Evolutionary conservation across 305 asterid species (phyloP).

Genomic region (Fraxinus ornus): DNA sequence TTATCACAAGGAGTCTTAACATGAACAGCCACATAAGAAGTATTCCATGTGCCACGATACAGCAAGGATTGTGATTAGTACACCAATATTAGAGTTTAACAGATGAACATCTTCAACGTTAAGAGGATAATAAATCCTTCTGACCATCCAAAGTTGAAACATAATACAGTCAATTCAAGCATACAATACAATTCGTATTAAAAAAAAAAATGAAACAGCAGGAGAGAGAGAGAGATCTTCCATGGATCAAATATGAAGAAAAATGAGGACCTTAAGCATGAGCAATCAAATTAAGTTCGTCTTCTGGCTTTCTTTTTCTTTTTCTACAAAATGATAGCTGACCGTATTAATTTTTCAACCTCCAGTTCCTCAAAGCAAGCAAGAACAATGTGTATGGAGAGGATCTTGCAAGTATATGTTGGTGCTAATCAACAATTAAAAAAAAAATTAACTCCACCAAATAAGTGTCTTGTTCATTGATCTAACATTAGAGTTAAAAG

Average conservation of each 20-base stretch:
- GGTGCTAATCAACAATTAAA: background rate
- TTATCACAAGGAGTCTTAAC: background rate
- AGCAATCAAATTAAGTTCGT: background rate
- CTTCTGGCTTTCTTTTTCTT: background rate
- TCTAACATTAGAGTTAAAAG: slow-evolving; percentile 8
- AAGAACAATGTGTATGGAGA: background rate
- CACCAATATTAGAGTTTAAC: background rate
- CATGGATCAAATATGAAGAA: slow-evolving; percentile 8
- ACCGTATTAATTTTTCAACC: background rate
- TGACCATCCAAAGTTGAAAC: background rate
- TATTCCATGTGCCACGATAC: background rate
- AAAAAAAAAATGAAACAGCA: background rate
- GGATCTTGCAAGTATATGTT: background rate
- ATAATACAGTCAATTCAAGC: background rate
- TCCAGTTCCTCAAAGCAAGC: background rate
- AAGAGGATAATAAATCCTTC: background rate
- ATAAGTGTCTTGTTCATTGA: background rate
- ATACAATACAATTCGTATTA: background rate
- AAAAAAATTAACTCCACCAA: background rate
- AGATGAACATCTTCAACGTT: background rate
- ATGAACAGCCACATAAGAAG: background rate
- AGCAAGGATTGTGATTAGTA: background rate
- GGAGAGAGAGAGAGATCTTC: background rate
- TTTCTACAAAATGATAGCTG: background rate
- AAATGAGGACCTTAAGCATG: slow-evolving; percentile 10